Conservation (phyloP, 75 land plant genomes). For the Cryptomeria japonica region DNA sequence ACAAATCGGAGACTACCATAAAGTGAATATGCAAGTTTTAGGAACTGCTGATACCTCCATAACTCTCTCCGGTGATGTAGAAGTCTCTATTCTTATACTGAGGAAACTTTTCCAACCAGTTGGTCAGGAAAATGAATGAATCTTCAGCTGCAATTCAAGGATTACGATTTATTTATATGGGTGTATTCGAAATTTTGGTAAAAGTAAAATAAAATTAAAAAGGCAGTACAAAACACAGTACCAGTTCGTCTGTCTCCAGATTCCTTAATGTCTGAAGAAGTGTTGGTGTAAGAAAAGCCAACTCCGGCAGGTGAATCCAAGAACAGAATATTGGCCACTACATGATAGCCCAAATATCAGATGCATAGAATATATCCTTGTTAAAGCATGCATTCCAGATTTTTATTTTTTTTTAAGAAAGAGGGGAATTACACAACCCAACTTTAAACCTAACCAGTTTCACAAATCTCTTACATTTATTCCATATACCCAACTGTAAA, state of each 20-base stretch:
- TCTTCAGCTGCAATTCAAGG: constrained; percentile 74
- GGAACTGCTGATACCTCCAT: constrained; percentile 64
- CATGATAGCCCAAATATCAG: neutral
- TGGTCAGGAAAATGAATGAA: constrained; percentile 48
- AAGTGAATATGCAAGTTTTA: neutral
- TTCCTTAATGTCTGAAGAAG: constrained; percentile 12
- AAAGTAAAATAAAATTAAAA: neutral
- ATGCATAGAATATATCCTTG: neutral
- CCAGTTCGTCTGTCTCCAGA: constrained; percentile 27
- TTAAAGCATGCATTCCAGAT: neutral
- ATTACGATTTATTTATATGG: constrained; percentile 36
- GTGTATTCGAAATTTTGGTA: constrained; percentile 10
- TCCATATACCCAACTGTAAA: too few species aligned
- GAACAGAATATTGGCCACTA: constrained; percentile 32
- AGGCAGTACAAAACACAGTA: neutral
- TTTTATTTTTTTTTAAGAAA: neutral
- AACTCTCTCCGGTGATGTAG: constrained; percentile 96
- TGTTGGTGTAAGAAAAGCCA: constrained; percentile 34
- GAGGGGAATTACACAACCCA: neutral
- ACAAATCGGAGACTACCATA: neutral
- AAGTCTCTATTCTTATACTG: constrained; percentile 79
- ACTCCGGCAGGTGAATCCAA: constrained; percentile 36
- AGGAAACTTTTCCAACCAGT: constrained; percentile 86
- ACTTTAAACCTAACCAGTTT: neutral
- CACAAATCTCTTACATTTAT: constrained; percentile 16